Evolutionary conservation across 2,329 filamentous ascomycete genomes (phyloP), one percentile per base, ranked within the genome.

Genomic region (Curvularia lunata): DNA sequence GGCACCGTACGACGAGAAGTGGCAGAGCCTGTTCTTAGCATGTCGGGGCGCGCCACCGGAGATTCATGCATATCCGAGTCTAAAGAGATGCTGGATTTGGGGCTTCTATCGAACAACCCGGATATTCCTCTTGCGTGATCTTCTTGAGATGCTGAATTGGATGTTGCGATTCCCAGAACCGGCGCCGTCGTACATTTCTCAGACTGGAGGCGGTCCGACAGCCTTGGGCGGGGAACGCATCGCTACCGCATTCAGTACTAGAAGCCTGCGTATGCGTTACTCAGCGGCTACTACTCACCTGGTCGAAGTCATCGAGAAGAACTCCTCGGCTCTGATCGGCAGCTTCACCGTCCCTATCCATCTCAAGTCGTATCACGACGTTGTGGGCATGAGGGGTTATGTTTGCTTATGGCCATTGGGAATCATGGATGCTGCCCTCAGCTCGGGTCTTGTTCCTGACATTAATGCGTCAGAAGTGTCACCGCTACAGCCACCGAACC

Each of bases 131-230:
- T 56, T 71, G 1, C 68, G 71, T 18, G 72, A 73, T 23, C 38
- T 66, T 8, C 55, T 74, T 0, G 72, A 74, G 50, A 68, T 75
- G 1, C 51, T 74, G 10, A 73, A 72, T 25, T 73, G 69, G 69
- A 71, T 72, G 66, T 63, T 71, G 19, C 58, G 61, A 10, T 52
- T 73, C 1, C 68, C 68, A 4, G 66, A 67, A 21, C 51, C 57
- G 23, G 43, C 25, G 7, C 28, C 40, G 4, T 25, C 21, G 5
- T 28, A 19, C n/a, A 23, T 34, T 37, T 21, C 10, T 6, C 42
- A 25, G 18, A 9, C 47, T 28, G 16, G 38, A 48, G 3, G 4
- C 32, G 21, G 23, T 23, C 23, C 32, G 23, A 23, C 48, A 12
- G 32, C 43, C 5, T 3, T 54, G 23, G 52, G 54, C 34, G 48